These are phyloP conservation scores for Scutellaria barbata DNA, from an alignment of 257 asterid genomes.

Conservation along the genomic window DNA sequence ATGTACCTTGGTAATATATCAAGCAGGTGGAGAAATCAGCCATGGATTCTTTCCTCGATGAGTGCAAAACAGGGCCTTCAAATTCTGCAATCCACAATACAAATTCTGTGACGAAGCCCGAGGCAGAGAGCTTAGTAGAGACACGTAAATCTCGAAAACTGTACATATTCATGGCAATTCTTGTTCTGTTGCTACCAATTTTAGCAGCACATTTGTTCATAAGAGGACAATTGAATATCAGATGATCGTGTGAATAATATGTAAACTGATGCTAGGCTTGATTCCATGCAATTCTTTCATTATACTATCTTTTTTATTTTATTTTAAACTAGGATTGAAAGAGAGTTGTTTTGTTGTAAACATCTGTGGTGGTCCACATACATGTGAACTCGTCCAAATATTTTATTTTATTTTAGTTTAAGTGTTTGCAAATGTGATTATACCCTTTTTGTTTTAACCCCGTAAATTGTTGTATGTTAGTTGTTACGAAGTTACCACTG, in stretches of 20 bases:
- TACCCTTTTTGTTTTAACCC: neutral
- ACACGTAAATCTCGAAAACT: conserved; percentile 36
- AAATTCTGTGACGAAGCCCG: too few species aligned
- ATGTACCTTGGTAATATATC: conserved; percentile 26
- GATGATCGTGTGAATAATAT: conserved; percentile 32
- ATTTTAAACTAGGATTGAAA: neutral
- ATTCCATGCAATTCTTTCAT: conserved; percentile 25
- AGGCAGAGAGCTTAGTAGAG: conserved; percentile 33
- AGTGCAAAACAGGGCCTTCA: conserved; percentile 35
- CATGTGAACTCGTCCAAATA: too few species aligned
- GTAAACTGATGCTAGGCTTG: conserved; percentile 18
- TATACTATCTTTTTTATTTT: neutral
- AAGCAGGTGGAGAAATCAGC: conserved; percentile 54
- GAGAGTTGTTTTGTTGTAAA: neutral
- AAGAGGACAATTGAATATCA: too few species aligned
- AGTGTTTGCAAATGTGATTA: neutral
- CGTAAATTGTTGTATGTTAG: too few species aligned
- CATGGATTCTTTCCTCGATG: conserved; percentile 27
- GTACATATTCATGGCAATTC: conserved; percentile 40
- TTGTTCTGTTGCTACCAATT: conserved; percentile 51
- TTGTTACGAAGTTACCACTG: too few species aligned
- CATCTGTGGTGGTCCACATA: conserved; percentile 3
- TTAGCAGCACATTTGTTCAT: conserved; percentile 47
- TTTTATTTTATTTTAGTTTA: too few species aligned
- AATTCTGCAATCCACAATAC: conserved; percentile 26